A percentile compares a stretch with the other conserved stretches of the same genome.
These are phyloP conservation scores for Orbilia javanica DNA, from an alignment of 2,329 filamentous ascomycete genomes.

Conservation along the genomic window DNA sequence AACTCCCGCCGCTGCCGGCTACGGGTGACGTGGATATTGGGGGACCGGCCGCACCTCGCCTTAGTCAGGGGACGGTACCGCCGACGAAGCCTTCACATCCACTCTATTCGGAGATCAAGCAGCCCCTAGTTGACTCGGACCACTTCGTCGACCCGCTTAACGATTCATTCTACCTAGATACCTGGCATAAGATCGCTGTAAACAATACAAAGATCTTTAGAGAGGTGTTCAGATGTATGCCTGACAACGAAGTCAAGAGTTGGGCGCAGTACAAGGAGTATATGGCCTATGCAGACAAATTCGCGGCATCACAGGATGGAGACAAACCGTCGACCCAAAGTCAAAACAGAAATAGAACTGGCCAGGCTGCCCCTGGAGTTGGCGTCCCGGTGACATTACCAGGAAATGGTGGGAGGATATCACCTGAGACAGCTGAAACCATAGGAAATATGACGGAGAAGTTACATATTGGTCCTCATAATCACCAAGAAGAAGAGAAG, in stretches of 20 bases:
- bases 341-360: conserved; percentile 68
- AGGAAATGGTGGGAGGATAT: conserved; percentile 57
- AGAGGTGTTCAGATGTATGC: conserved; percentile 95
- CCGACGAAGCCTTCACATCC: conserved; percentile 65
- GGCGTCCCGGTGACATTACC: conserved; percentile 41
- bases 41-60: conserved; percentile 74
- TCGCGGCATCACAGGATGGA: conserved; percentile 75
- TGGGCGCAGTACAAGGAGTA: conserved; percentile 95
- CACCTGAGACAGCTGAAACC: conserved; percentile 27
- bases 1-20: conserved; percentile 77
- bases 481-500: conserved; percentile 62
- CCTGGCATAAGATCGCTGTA: conserved; percentile 86
- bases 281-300: conserved; percentile 79
- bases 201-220: conserved; percentile 98
- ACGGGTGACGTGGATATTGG: conserved; percentile 86
- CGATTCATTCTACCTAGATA: conserved; percentile 83
- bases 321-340: conserved; percentile 67
- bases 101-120: conserved; percentile 76
- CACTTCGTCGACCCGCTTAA: conserved; percentile 94
- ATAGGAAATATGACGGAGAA: conserved; percentile 62
- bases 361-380: conserved; percentile 67
- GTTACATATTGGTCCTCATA: conserved; percentile 59
- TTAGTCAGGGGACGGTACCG: conserved; percentile 66
- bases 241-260: conserved; percentile 90
- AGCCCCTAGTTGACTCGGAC: conserved; percentile 82